Evolutionary conservation across 2,329 filamentous ascomycete genomes (phyloP), one percentile per base, ranked within the genome.

Genomic region (Paecilomyces sp.): DNA sequence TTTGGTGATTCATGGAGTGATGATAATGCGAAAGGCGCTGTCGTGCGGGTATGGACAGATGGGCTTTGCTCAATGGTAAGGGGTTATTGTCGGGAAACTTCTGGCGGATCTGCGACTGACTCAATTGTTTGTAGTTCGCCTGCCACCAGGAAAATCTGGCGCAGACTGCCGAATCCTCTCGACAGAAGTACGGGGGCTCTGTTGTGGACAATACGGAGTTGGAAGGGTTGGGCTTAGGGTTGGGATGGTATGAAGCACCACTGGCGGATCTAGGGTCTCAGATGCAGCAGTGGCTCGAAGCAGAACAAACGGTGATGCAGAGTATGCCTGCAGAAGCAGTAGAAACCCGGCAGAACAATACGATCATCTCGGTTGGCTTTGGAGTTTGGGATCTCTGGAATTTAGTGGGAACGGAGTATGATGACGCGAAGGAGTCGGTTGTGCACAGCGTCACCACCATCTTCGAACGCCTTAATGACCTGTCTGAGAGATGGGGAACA

Each of bases 1-100:
- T 76, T 76, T 64, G 73, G 74, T 5, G 73, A 76, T 63, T 72
- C 75, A 8, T 76, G 71, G 74, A 75, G 72, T 53, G 73, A 74
- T 54, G 70, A 68, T 60, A 66, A 70, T 61, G 67, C 67, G 3
- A 66, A 67, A 47, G 64, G 67, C 12, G 54, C 60, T 8, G 67
- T 68, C 55, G 72, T 69, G 3, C 63, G 62, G 54, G 64, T 71
- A 24, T 76, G 72, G 71, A 72, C 71, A 22, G 70, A 73, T 60
- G 69, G 67, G 67, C 69, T 76, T 51, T 76, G 73, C 63, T 69
- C 67, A 51, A 66, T 68, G 67, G 74, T 75, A 68, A 63, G 65
- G 22, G 28, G 24, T 47, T 60, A 33, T 51, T 56, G 5, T 34
- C 52, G 28, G 47, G 8, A 36, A 7, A 11, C 11, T 13, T 28